Evolutionary conservation across 2,329 filamentous ascomycete genomes (phyloP), one percentile per base, ranked within the genome.

Genomic region (Fulvia fulva): DNA sequence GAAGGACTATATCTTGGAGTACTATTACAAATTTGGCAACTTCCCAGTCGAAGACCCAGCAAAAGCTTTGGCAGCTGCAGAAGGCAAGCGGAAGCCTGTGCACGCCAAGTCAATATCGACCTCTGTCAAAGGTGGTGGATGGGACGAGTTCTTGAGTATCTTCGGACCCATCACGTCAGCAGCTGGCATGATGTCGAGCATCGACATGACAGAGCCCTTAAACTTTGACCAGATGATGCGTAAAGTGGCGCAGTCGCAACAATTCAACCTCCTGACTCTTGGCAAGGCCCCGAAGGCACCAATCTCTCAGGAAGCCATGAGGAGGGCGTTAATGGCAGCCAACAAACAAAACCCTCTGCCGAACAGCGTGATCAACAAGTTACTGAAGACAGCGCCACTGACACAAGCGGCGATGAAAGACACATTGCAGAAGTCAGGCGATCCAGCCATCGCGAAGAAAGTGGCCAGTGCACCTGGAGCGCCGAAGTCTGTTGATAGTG

Each of bases 1-100:
- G 72, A 99, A 99, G 73, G 93, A 99, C 68, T 84, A 85, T 28
- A 80, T 97, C 47, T 84, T 99, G 70, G 91, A 97, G 66, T 83
- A 91, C 64, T 97, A 91, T 71, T 78, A 72, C 37, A 76, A 75
- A 19, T 92, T 87, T 1, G 91, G 89, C 2, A 83, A 87, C 21
- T 96, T 97, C 68, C 94, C 94, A 0, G 80, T 86, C 3, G 87
- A 88, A 63, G 78, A 84, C 53, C 65, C 71, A 2, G 60, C 65
- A 14, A 64, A 70, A 52, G 71, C 71, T 9, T 55, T 73, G 55
- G 65, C 69, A 51, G 72, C 77, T 7, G 75, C 75, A 59, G 62
- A 75, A 70, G 65, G 70, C 51, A 67, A 71, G 61, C 53, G 69
- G 62, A 37, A 73, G 66, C 58, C 74, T 68, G 63, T 74, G 56